A percentile compares a stretch with the other conserved stretches of the same genome.
Evolutionary conservation across 192 early-diverging fungal genomes (phyloP).

Genomic region (Gamsiella multidivaricata): DNA sequence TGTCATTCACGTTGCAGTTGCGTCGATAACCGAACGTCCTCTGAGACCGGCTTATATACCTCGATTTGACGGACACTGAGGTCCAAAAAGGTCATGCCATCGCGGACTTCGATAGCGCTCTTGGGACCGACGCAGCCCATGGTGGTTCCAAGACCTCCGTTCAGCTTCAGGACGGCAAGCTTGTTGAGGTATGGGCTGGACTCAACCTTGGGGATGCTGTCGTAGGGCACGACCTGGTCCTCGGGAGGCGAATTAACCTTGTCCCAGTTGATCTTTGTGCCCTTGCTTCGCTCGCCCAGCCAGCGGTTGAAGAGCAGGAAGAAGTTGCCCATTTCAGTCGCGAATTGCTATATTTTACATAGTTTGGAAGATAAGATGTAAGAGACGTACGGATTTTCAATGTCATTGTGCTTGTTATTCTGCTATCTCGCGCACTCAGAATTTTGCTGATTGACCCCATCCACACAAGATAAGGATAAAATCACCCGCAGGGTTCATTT

Average conservation of each 20-base stretch:
- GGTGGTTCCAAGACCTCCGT: conserved; percentile 98
- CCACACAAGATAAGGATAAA: neutral
- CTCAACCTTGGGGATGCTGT: conserved; percentile 66
- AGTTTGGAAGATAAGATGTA: neutral
- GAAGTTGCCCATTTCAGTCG: conserved; percentile 89
- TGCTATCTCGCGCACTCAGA: no score
- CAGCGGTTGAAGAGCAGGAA: conserved; percentile 88
- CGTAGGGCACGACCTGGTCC: conserved; percentile 89
- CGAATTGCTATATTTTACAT: conserved; percentile 62
- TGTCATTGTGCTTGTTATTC: no score
- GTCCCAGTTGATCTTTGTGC: conserved; percentile 90
- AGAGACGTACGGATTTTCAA: no score
- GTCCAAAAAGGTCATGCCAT: conserved; percentile 98
- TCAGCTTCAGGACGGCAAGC: conserved; percentile 98
- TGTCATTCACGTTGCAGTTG: no score
- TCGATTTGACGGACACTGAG: conserved; percentile 99
- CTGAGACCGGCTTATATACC: conserved; percentile 66
- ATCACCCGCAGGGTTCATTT: neutral
- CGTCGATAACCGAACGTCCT: no score
- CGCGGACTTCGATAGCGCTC: conserved; percentile 97
- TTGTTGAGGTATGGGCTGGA: conserved; percentile 79
- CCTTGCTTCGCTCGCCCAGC: conserved; percentile 82
- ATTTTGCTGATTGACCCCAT: no score
- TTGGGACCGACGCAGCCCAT: conserved; percentile 99
- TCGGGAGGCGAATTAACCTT: conserved; percentile 92